These are phyloP conservation scores for Globisporangium parvum DNA, from an alignment of 352 stramenopile genomes.

Conservation along the genomic window DNA sequence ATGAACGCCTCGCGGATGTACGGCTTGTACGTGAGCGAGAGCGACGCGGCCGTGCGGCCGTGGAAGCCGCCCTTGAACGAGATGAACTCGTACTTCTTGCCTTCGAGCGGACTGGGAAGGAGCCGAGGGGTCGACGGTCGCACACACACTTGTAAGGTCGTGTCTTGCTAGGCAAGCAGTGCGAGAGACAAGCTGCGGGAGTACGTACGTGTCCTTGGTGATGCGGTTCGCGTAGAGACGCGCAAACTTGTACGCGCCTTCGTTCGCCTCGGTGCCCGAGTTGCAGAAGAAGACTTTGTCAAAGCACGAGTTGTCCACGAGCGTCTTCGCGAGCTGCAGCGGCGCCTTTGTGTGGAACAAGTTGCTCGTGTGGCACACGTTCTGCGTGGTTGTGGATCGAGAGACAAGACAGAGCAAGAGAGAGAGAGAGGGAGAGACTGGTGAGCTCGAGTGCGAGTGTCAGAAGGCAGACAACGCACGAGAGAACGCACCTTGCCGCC, in stretches of 20 bases:
- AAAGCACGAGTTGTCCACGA: conserved; percentile 95
- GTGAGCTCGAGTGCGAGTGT: conserved; percentile 22
- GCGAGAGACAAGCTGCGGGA: not conserved
- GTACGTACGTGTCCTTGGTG: conserved; percentile 59
- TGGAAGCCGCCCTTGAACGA: conserved; percentile 87
- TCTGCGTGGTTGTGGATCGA: conserved; percentile 28
- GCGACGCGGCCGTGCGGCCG: conserved; percentile 62
- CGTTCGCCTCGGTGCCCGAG: conserved; percentile 89
- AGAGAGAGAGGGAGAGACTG: conserved; percentile 12
- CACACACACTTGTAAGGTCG: too few species aligned
- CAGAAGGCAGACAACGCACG: not conserved
- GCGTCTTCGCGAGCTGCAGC: conserved; percentile 90
- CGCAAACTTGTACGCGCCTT: conserved; percentile 85
- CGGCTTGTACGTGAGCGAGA: conserved; percentile 87
- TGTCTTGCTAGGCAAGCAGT: not conserved
- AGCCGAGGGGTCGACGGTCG: not conserved
- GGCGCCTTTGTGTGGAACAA: conserved; percentile 95
- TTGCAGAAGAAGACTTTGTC: conserved; percentile 99
- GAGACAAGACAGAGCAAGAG: too few species aligned
- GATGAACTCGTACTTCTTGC: conserved; percentile 80
- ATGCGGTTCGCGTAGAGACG: conserved; percentile 68
- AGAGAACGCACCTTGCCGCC: conserved; percentile 31
- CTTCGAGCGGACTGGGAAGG: conserved; percentile 41
- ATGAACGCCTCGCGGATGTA: conserved; percentile 81
- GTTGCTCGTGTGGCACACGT: conserved; percentile 95